Base-by-base conservation (phyloP, 352 stramenopile species). In the Thraustotheca clavata region DNA sequence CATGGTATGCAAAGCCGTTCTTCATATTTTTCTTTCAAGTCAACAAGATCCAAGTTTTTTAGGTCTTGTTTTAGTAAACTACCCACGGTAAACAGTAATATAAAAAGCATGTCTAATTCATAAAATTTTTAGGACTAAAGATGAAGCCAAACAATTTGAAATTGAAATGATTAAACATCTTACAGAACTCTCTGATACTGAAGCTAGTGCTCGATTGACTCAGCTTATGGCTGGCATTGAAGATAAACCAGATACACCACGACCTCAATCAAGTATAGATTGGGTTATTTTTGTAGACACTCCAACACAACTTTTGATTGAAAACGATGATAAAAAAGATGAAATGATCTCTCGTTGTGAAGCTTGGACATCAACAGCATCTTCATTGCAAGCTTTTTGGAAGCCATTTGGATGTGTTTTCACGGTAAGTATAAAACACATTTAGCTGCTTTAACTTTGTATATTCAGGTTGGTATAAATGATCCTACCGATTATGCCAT, bases 1-100 rank as follows among this genome's bases (percentile, higher is more conserved):
- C 27, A 74, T 87, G 8, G 63, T 90, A 9, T 54, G 39, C 20
- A 65, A 65, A 39, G 40, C 57, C n/a, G 20, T 54, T 2, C 16
- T 65, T 3, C 39, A 26, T 20, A 8, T 48, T 20, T 54, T 50
- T 65, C 3, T 27, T 9, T 20, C 38, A 16, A 43, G 20, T 20
- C 43, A 52, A 26, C 24, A 9, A n/a, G 8, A 50, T 14, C 20
- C 55, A n/a, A 24, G 31, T 20, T 38, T 50, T 14, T 4, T 65
- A 14, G 57, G 57, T 3, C 34, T n/a, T 18, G 2, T 65, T 12
- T 33, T 65, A 4, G 8, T 41, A 18, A 65, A 65, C 39, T 65
- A 47, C 41, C 57, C 57, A 3, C 24, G 57, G 57, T 65, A 6
- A 7, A 22, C 12, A 46, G 12, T 41, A 40, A 62, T 49, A 20